Evolutionary conservation across 2,329 filamentous ascomycete genomes (phyloP), one percentile per base, ranked within the genome.

Genomic region (Aspergillus proliferans): DNA sequence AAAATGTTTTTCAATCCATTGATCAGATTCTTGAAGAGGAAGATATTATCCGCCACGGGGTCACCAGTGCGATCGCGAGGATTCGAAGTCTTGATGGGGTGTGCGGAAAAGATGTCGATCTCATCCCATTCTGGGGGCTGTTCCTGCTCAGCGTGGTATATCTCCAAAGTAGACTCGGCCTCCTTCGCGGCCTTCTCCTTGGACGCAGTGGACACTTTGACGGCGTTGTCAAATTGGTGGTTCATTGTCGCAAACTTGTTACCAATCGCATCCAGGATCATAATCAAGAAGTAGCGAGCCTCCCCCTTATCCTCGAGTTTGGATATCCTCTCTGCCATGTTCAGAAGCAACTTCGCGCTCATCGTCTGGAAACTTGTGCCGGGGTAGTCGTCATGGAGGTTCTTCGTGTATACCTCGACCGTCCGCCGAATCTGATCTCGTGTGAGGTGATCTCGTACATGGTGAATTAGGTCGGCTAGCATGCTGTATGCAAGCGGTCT

Each of bases 231-330:
- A 65, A 95, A 97, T 67, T 97, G 90, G 49, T 88, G 81, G 64
- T 98, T 98, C 93, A 99, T 98, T 2, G 90, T 85, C 1, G 91
- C 91, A 65, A 98, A 97, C 66, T 98, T 99, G 65, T 98, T 93
- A 44, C 88, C 93, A 58, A 98, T 97, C 8, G 94, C 93, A 69
- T 97, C 94, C 49, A 99, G 74, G 41, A 99, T 97, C 83, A 95
- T 93, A 63, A 98, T 89, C 52, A 98, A 75, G 66, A 95, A 95
- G 67, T 97, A 91, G 5, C 94, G 85, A 21, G 93, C 93, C 67
- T 98, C 92, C 40, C 86, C 83, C 72, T 97, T 98, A 65, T 95
- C 88, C 18, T 87, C 86, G 59, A 98, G 80, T 68, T 92, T 95
- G 1, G 91, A 88, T 63, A 98, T 99, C 66, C 89, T 95, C 62